These are phyloP conservation scores for Botrytis hyacinthi DNA, from an alignment of 2,329 filamentous ascomycete species.

Conservation along the genomic window DNA sequence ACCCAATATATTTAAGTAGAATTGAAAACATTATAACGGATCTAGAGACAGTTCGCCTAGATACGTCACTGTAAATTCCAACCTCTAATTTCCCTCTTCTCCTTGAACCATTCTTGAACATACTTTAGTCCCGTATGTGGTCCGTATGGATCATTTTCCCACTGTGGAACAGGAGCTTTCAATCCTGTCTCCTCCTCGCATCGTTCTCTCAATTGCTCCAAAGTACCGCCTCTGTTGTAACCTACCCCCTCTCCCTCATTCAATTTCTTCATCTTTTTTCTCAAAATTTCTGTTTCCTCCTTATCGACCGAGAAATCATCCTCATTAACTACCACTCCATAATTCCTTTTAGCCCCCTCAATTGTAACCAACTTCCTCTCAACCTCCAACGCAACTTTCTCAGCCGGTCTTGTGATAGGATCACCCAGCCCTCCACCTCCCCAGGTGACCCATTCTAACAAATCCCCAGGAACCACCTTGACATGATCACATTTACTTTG, in stretches of 20 bases:
- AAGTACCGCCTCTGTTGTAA: conserved; percentile 12
- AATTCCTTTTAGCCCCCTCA: not conserved
- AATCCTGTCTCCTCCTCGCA: conserved; percentile 11
- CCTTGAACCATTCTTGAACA: conserved; percentile 10
- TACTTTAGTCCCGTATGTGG: conserved; percentile 13
- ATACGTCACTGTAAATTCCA: not conserved
- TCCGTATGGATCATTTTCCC: conserved; percentile 15
- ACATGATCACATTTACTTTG: conserved; percentile 18
- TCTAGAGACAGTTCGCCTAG: not conserved
- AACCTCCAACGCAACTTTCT: conserved; percentile 15
- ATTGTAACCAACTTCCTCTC: conserved; percentile 8
- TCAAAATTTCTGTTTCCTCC: not conserved
- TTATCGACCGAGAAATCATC: conserved; percentile 4
- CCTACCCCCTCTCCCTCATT: not conserved
- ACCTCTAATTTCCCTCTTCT: conserved; percentile 6
- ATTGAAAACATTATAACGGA: not conserved
- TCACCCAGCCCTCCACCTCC: conserved; percentile 9
- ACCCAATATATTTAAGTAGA: not conserved
- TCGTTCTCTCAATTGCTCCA: not conserved
- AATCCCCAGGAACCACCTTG: conserved; percentile 3
- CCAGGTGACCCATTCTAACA: conserved; percentile 18
- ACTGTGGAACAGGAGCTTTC: conserved; percentile 12
- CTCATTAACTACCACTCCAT: conserved; percentile 9
- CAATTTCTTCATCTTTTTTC: conserved; percentile 3
- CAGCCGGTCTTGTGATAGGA: conserved; percentile 7